These are phyloP conservation scores for Penicillium sp. DNA, from an alignment of 2,329 filamentous ascomycete species.

Conservation along the genomic window DNA sequence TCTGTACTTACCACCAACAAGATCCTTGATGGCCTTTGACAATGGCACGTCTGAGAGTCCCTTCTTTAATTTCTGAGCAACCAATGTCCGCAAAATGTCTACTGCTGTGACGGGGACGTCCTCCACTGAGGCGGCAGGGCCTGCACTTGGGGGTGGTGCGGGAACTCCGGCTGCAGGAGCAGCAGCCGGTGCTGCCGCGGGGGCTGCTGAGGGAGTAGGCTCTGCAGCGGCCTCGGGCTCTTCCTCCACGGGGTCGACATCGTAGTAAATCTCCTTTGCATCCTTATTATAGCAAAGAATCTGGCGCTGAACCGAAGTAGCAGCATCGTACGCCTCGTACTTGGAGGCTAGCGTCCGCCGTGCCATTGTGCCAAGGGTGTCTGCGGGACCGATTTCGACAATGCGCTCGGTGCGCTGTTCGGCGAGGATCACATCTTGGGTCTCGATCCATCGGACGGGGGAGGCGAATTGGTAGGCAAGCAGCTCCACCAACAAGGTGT, in stretches of 20 bases:
- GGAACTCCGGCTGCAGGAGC: slow-evolving; percentile 54
- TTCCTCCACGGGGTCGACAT: slow-evolving; percentile 90
- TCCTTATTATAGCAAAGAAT: slow-evolving; percentile 99
- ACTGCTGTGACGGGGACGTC: slow-evolving; percentile 84
- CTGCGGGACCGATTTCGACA: slow-evolving; percentile 93
- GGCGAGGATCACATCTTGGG: slow-evolving; percentile 97
- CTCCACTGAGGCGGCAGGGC: slow-evolving; percentile 79
- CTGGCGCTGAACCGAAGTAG: slow-evolving; percentile 91
- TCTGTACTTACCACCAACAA: slow-evolving; percentile 77
- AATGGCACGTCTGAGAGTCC: slow-evolving; percentile 80
- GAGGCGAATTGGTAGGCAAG: slow-evolving; percentile 99
- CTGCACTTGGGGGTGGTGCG: slow-evolving; percentile 64
- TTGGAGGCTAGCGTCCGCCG: slow-evolving; percentile 93
- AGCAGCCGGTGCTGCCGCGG: slow-evolving; percentile 42
- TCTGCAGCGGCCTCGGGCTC: slow-evolving; percentile 62
- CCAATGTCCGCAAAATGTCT: slow-evolving; percentile 81
- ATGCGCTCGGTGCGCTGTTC: slow-evolving; percentile 96
- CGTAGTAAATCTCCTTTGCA: slow-evolving; percentile 98
- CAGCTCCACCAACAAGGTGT: slow-evolving; percentile 96
- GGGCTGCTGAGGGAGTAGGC: slow-evolving; percentile 35
- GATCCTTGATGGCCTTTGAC: slow-evolving; percentile 95
- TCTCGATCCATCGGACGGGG: slow-evolving; percentile 99
- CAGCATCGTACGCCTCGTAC: slow-evolving; percentile 97
- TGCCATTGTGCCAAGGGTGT: slow-evolving; percentile 96
- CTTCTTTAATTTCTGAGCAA: slow-evolving; percentile 98